phyloP scores from a whole-genome alignment of 352 stramenopile genomes.

The Globisporangium splendens region DNA sequence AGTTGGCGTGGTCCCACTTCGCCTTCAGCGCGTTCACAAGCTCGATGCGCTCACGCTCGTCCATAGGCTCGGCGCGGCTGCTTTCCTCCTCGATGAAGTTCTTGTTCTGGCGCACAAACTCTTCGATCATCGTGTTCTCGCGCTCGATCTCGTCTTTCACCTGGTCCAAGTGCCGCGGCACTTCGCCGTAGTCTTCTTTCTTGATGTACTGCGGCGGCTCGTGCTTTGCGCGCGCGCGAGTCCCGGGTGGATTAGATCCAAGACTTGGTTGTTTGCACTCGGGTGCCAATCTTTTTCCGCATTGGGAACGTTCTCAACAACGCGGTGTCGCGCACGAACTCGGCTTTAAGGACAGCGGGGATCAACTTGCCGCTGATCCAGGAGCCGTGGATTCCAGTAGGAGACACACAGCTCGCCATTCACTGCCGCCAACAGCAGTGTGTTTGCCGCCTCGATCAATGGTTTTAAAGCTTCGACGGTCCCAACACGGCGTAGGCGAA shows the following conservation, averaged over 20 bases:
- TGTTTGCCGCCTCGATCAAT: neutral
- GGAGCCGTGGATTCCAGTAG: neutral
- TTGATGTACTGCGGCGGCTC: conserved; percentile 76
- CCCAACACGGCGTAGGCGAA: neutral
- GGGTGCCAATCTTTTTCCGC: conserved; percentile 58
- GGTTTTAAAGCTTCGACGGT: neutral
- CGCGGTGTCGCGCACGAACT: conserved; percentile 23
- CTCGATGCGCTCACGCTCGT: conserved; percentile 79
- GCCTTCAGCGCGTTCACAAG: conserved; percentile 90
- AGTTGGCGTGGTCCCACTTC: conserved; percentile 93
- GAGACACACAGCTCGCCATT: neutral
- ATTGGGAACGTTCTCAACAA: conserved; percentile 31
- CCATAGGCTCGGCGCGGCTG: conserved; percentile 60
- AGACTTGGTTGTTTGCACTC: conserved; percentile 38
- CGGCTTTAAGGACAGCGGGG: conserved; percentile 15
- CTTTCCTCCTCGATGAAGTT: conserved; percentile 78
- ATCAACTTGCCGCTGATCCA: conserved; percentile 36
- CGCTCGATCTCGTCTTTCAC: conserved; percentile 92
- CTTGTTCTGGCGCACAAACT: conserved; percentile 88
- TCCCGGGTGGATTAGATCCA: conserved; percentile 61
- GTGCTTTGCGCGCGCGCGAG: conserved; percentile 50
- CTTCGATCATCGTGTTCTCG: conserved; percentile 93
- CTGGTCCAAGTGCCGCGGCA: conserved; percentile 88
- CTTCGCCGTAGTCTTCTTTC: conserved; percentile 92
- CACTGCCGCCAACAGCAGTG: too few relatives aligned